These are phyloP conservation scores for Xylariaceae sp. DNA, from an alignment of 2,329 filamentous ascomycete species.

Conservation along the genomic window DNA sequence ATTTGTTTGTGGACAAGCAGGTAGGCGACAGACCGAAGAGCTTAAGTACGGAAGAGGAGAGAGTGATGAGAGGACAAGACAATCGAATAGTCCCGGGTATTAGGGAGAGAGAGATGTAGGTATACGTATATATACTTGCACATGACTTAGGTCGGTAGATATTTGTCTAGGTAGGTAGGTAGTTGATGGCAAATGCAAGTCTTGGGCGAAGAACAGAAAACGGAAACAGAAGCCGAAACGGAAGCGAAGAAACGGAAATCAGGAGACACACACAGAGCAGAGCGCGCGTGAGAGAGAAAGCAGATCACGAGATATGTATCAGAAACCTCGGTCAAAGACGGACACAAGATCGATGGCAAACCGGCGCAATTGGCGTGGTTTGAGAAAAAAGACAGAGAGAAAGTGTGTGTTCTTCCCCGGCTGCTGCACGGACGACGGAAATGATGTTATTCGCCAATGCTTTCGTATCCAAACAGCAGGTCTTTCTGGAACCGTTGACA, in stretches of 20 bases:
- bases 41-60: not conserved
- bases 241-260: not conserved
- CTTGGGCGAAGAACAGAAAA: not conserved
- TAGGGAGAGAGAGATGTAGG: not conserved
- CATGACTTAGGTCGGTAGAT: too few relatives aligned
- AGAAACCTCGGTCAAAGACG: not conserved
- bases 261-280: not conserved
- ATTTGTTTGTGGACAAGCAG: conserved; percentile 10
- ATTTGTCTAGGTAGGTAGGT: too few relatives aligned
- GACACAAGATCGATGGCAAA: not conserved
- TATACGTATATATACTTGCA: not conserved
- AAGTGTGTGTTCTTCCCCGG: not conserved
- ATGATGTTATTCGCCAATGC: conserved; percentile 15
- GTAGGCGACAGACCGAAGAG: conserved; percentile 6
- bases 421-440: conserved; percentile 5
- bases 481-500: conserved; percentile 9
- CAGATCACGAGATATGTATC: not conserved
- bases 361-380: conserved; percentile 4
- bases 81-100: not conserved
- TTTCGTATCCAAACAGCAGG: conserved; percentile 12
- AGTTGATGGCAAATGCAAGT: not conserved
- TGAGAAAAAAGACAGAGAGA: too few relatives aligned
- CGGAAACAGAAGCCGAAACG: not conserved
- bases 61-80: not conserved
- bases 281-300: not conserved